A percentile compares a stretch with the other conserved stretches of the same genome.
Conservation (phyloP, 2,329 filamentous ascomycete species). For the Apiospora rasikravindrae region DNA sequence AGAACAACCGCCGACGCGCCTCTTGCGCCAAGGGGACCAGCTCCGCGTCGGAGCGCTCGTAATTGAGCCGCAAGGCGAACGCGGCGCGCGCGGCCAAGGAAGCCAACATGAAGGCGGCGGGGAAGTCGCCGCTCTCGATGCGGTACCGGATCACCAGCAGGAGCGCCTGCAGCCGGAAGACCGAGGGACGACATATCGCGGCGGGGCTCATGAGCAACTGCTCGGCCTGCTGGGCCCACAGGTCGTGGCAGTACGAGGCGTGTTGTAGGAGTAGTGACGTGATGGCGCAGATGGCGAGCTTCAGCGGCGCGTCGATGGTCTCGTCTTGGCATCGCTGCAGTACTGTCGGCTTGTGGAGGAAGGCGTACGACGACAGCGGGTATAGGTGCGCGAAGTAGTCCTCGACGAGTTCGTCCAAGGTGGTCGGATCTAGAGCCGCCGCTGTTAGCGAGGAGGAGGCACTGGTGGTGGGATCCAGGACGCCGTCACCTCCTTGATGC, state of each 20-base stretch:
- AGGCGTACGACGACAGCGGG: conserved; percentile 63
- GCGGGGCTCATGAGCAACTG: conserved; percentile 57
- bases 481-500: not conserved
- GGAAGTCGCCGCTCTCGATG: conserved; percentile 50
- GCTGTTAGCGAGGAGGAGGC: conserved; percentile 38
- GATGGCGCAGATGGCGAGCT: conserved; percentile 60
- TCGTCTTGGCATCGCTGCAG: conserved; percentile 64
- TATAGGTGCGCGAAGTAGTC: conserved; percentile 64
- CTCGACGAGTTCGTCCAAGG: conserved; percentile 59
- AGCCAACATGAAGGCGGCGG: conserved; percentile 54
- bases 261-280: conserved; percentile 61
- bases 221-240: conserved; percentile 59
- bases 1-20: conserved; percentile 50
- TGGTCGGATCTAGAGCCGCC: conserved; percentile 43
- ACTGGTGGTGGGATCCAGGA: conserved; percentile 29
- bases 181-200: conserved; percentile 60
- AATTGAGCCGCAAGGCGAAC: conserved; percentile 53
- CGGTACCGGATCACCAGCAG: conserved; percentile 54
- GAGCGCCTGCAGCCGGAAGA: conserved; percentile 57
- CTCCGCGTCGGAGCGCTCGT: conserved; percentile 47
- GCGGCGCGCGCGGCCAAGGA: conserved; percentile 52
- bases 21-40: conserved; percentile 51
- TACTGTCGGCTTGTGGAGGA: conserved; percentile 62
- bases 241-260: conserved; percentile 55
- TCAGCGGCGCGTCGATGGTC: conserved; percentile 58